Percentiles rank a stretch among this genome's conserved stretches.
Evolutionary conservation across 148 eudicot genomes (phyloP).

Genomic region (Polygonum aviculare): DNA sequence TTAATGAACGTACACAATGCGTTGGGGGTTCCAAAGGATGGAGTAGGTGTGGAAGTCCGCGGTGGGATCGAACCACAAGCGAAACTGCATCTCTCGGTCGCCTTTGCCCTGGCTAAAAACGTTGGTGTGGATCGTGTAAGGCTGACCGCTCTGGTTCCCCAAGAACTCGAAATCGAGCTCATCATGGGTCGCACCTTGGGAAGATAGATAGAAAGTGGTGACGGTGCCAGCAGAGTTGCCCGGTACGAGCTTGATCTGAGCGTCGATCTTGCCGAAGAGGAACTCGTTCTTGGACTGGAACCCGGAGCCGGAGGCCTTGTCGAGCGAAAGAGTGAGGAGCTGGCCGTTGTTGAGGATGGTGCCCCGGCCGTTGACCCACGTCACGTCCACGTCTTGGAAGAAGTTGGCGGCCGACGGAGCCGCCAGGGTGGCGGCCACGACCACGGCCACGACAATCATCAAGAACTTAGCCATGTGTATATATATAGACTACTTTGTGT

Average conservation of each 20-base stretch:
- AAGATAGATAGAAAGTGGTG: slow-evolving; percentile 55
- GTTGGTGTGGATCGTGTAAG: slow-evolving; percentile 79
- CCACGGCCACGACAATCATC: not conserved
- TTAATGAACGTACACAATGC: not conserved
- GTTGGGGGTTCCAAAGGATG: slow-evolving; percentile 53
- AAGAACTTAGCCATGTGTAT: not conserved
- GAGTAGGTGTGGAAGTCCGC: slow-evolving; percentile 59
- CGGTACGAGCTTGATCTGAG: slow-evolving; percentile 71
- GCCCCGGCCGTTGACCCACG: not conserved
- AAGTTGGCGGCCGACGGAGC: not conserved
- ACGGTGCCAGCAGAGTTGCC: slow-evolving; percentile 96
- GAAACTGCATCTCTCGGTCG: slow-evolving; percentile 60
- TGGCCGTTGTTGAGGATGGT: not conserved
- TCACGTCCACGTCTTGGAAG: not conserved
- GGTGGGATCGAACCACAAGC: slow-evolving; percentile 88
- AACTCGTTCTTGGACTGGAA: slow-evolving; percentile 67
- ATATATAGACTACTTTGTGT: too few relatives aligned
- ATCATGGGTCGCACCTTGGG: slow-evolving; percentile 26
- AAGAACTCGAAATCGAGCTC: slow-evolving; percentile 87
- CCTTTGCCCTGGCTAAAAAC: slow-evolving; percentile 16
- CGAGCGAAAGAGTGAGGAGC: not conserved
- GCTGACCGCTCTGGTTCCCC: slow-evolving; percentile 75
- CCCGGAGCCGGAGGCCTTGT: slow-evolving; percentile 47
- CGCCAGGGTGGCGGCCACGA: not conserved
- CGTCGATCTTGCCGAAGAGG: slow-evolving; percentile 62